A percentile compares a stretch with the other conserved stretches of the same genome.
Evolutionary conservation across 345 rosid species (phyloP).

Genomic region (Barbarea vulgaris): DNA sequence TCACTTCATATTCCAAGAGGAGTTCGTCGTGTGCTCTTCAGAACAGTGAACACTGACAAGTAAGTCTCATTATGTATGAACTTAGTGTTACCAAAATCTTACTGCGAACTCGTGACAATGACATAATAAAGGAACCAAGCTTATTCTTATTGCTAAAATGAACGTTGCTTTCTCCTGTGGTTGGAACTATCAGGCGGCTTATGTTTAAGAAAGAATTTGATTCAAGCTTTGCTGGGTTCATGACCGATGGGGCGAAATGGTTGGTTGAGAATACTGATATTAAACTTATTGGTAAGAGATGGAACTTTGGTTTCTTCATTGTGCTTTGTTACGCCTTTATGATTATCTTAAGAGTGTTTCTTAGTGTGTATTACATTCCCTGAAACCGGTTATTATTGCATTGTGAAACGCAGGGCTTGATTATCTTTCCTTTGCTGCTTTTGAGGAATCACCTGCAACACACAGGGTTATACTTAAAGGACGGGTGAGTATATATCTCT

Average conservation of each 20-base stretch:
- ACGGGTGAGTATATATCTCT: constrained; percentile 33
- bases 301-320: background rate
- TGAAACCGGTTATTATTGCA: background rate
- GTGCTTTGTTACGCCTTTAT: background rate
- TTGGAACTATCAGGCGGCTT: constrained; percentile 59
- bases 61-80: too few relatives aligned
- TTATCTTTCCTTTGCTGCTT: constrained; percentile 80
- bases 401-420: constrained; percentile 59
- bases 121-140: background rate
- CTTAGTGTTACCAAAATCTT: background rate
- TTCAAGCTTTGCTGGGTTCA: constrained; percentile 82
- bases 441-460: constrained; percentile 45
- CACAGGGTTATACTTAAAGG: constrained; percentile 40
- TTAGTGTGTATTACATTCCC: background rate
- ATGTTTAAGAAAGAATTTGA: constrained; percentile 79
- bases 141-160: background rate
- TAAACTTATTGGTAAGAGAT: constrained; percentile 70
- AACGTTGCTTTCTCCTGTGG: background rate
- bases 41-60: constrained; percentile 89
- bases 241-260: constrained; percentile 89
- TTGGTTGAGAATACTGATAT: constrained; percentile 87
- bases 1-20: constrained; percentile 79
- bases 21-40: constrained; percentile 78
- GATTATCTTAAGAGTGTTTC: background rate
- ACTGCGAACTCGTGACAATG: background rate